Percentiles rank a stretch among this genome's conserved stretches.
Conservation (phyloP, 345 rosid species). For the Hirschfeldia incana region DNA sequence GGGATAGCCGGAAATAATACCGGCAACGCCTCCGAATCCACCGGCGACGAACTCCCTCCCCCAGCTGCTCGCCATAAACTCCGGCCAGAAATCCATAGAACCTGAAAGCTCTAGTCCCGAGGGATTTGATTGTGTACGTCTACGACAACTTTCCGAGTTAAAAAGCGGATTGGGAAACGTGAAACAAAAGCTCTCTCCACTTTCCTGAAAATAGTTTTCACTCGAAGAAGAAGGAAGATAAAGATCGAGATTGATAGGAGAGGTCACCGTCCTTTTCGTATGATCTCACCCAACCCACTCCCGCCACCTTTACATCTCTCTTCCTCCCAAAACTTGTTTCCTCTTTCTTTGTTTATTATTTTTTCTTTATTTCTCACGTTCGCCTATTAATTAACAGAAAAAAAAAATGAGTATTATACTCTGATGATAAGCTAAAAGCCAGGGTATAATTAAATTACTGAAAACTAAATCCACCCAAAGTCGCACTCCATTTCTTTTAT, state of each 20-base stretch:
- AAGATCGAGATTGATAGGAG: not conserved
- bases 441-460: not conserved
- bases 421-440: not conserved
- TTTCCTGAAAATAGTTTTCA: not conserved
- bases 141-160: not conserved
- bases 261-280: constrained; percentile 13
- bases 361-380: not conserved
- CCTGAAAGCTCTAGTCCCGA: not conserved
- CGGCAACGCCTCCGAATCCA: constrained; percentile 94
- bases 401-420: not conserved
- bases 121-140: not conserved
- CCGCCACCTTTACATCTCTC: constrained; percentile 23
- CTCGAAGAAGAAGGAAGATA: not conserved
- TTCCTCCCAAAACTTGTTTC: not conserved
- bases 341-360: not conserved
- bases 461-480: not conserved
- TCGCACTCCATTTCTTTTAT: not conserved
- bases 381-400: not conserved
- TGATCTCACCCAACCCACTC: constrained; percentile 12
- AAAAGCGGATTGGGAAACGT: not conserved
- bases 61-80: constrained; percentile 82
- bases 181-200: not conserved
- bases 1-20: constrained; percentile 85
- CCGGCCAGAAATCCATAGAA: constrained; percentile 89
- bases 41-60: constrained; percentile 91